Percentiles rank a stretch among this genome's conserved stretches.
phyloP scores from a whole-genome alignment of 2,329 filamentous ascomycete species.

The Penicillium sp. region DNA sequence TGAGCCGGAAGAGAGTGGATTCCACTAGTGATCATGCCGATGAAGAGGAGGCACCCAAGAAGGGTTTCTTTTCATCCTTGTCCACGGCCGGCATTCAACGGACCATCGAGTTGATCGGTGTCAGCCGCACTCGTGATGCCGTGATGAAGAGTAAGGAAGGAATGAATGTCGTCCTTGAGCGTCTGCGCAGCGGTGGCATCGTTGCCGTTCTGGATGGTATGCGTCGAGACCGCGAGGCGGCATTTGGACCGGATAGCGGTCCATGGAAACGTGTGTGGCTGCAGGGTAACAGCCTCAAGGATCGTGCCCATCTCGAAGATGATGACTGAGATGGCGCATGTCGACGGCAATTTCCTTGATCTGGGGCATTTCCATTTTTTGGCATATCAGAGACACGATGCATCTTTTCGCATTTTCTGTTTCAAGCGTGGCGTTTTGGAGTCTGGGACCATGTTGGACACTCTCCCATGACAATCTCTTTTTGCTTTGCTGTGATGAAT shows the following conservation, averaged over 20 bases:
- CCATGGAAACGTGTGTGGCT: constrained; percentile 42
- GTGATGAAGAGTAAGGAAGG: constrained; percentile 59
- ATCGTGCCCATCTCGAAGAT: constrained; percentile 23
- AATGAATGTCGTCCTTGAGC: constrained; percentile 61
- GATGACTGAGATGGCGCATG: constrained; percentile 27
- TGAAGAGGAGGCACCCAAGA: constrained; percentile 50
- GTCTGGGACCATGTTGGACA: constrained; percentile 12
- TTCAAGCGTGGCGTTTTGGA: constrained; percentile 24
- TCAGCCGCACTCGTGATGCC: constrained; percentile 55
- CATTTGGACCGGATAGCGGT: constrained; percentile 35
- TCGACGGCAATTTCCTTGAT: too few species aligned
- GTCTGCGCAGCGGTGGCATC: constrained; percentile 59
- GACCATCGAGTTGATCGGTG: constrained; percentile 58
- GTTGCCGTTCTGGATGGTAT: constrained; percentile 66
- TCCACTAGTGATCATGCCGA: constrained; percentile 33
- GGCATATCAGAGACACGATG: background rate
- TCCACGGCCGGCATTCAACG: constrained; percentile 56
- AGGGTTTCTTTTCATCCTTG: constrained; percentile 55
- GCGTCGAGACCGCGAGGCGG: constrained; percentile 53
- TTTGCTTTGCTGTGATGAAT: constrained; percentile 5
- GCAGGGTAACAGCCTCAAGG: constrained; percentile 28
- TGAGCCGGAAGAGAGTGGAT: constrained; percentile 39
- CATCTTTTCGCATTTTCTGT: constrained; percentile 11
- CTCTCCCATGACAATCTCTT: constrained; percentile 19
- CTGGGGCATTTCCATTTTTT: constrained; percentile 1